Evolutionary conservation across 1,139 yeast genomes (phyloP).

Genomic region (Suzukiozyma palmioleophila): DNA sequence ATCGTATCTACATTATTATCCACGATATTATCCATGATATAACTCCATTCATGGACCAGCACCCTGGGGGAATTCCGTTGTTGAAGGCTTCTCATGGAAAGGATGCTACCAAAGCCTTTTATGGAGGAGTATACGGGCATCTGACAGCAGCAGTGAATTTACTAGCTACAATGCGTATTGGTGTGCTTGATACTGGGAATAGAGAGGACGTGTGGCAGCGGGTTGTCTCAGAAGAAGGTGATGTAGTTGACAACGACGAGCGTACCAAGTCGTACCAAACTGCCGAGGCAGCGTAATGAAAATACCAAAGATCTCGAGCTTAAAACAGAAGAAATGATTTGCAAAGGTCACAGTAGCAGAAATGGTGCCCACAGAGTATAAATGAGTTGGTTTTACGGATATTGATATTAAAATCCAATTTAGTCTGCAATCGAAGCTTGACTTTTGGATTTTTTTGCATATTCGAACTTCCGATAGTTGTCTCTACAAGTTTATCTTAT

Average conservation of each 20-base stretch:
- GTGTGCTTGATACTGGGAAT: constrained; percentile 71
- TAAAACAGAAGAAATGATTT: too few relatives aligned
- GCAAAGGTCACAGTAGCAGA: too few relatives aligned
- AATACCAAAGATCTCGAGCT: too few relatives aligned
- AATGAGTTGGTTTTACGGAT: too few relatives aligned
- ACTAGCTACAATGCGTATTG: constrained; percentile 72
- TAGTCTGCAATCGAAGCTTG: too few relatives aligned
- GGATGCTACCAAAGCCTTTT: constrained; percentile 69
- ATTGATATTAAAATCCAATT: too few relatives aligned
- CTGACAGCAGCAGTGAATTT: constrained; percentile 70
- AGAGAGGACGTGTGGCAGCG: constrained; percentile 80
- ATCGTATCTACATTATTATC: constrained; percentile 40
- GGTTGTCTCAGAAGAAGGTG: constrained; percentile 41
- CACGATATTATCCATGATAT: constrained; percentile 66
- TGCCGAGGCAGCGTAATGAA: constrained; percentile 42
- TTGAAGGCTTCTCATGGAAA: constrained; percentile 62
- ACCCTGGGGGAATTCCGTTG: constrained; percentile 66
- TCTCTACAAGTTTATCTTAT: too few relatives aligned
- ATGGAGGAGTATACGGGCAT: constrained; percentile 72
- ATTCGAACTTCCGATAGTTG: too few relatives aligned
- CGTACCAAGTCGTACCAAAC: constrained; percentile 27
- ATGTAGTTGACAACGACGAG: constrained; percentile 22
- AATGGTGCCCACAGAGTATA: too few relatives aligned
- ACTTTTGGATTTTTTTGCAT: too few relatives aligned
- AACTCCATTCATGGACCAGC: constrained; percentile 67